Evolutionary conservation across 2,329 filamentous ascomycete genomes (phyloP).

Genomic region (Lanzia echinophila): DNA sequence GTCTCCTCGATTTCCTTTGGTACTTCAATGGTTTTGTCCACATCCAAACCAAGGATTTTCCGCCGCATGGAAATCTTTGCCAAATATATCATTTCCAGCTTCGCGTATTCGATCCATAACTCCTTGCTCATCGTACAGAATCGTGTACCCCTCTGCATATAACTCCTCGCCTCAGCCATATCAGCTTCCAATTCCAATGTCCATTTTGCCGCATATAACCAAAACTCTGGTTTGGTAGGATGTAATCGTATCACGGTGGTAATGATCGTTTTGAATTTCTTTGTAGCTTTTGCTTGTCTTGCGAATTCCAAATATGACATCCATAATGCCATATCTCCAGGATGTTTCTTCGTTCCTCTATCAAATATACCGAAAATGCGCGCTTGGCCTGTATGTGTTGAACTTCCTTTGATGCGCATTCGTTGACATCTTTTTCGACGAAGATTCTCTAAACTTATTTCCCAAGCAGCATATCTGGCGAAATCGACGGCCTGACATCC

Average conservation of each 20-base stretch:
- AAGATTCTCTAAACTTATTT: conserved; percentile 64
- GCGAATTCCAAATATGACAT: conserved; percentile 83
- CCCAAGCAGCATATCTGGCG: conserved; percentile 72
- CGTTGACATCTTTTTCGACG: conserved; percentile 77
- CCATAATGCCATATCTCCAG: conserved; percentile 77
- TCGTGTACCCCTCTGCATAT: conserved; percentile 82
- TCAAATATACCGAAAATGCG: conserved; percentile 88
- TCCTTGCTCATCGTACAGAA: conserved; percentile 73
- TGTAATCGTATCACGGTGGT: conserved; percentile 74
- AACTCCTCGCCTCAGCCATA: conserved; percentile 75
- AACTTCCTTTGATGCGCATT: conserved; percentile 62
- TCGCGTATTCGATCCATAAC: conserved; percentile 86
- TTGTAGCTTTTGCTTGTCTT: conserved; percentile 57
- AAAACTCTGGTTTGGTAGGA: conserved; percentile 74
- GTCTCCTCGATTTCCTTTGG: conserved; percentile 42
- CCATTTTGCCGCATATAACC: conserved; percentile 76
- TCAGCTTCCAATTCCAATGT: conserved; percentile 74
- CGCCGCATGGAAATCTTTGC: conserved; percentile 71
- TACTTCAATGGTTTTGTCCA: conserved; percentile 35
- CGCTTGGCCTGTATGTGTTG: conserved; percentile 66
- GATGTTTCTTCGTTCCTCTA: conserved; percentile 76
- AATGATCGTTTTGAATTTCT: conserved; percentile 58
- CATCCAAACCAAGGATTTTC: conserved; percentile 57
- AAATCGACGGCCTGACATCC: conserved; percentile 73
- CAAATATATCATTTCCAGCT: conserved; percentile 88